Evolutionary conservation across 1,284 basidiomycete species (phyloP).

Genomic region (Cryptococcus sp.): DNA sequence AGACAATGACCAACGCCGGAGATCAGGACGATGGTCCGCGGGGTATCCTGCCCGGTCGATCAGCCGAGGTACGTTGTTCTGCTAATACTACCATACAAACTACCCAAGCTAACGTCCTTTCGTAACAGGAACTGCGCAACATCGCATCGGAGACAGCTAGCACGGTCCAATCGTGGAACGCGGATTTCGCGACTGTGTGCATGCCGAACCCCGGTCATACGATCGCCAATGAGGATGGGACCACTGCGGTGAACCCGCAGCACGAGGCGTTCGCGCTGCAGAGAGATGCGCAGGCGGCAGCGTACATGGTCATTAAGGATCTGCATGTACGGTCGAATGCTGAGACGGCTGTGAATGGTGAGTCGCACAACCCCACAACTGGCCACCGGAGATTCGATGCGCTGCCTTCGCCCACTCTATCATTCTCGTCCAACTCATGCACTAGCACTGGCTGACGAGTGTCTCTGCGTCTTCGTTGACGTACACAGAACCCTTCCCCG

Average conservation of each 20-base stretch:
- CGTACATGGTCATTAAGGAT: slow-evolving; percentile 38
- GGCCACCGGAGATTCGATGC: neutral
- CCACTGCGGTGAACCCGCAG: slow-evolving; percentile 14
- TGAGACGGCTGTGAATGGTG: slow-evolving; percentile 37
- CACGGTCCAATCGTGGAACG: slow-evolving; percentile 17
- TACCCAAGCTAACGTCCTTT: neutral
- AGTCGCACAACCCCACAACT: slow-evolving; percentile 6
- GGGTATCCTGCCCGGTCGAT: slow-evolving; percentile 38
- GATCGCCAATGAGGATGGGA: slow-evolving; percentile 10
- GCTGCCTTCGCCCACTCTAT: neutral
- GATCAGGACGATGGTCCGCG: slow-evolving; percentile 25
- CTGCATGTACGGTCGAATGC: slow-evolving; percentile 39
- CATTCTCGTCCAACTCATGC: neutral
- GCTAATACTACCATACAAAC: slow-evolving; percentile 9
- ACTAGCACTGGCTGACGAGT: slow-evolving; percentile 2
- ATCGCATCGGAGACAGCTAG: slow-evolving; percentile 21
- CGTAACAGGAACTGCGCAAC: slow-evolving; percentile 18
- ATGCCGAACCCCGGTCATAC: slow-evolving; percentile 32
- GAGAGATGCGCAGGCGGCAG: slow-evolving; percentile 36
- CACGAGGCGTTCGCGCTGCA: slow-evolving; percentile 33
- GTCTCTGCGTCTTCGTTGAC: neutral
- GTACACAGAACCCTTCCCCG: slow-evolving; percentile 73
- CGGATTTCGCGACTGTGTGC: slow-evolving; percentile 34
- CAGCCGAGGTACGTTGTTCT: slow-evolving; percentile 55
- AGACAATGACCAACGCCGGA: slow-evolving; percentile 14